Evolutionary conservation across 2,329 filamentous ascomycete species (phyloP).

Genomic region (Calcarisporium arbuscula): DNA sequence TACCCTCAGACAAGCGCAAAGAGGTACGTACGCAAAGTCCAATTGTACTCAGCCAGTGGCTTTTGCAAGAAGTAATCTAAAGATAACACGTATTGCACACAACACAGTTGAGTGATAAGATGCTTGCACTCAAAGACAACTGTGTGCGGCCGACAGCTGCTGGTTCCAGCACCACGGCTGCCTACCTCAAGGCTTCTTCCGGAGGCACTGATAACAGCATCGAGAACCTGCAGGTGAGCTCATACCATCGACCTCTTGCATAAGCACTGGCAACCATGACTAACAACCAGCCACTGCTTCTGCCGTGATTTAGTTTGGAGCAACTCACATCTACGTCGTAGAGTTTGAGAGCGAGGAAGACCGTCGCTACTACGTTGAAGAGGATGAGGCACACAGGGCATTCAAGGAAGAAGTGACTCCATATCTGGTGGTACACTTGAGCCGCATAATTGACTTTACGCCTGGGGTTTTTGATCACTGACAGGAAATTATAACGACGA

Average conservation of each 20-base stretch:
- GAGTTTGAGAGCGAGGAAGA: slow-evolving; percentile 60
- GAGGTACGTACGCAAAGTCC: no score
- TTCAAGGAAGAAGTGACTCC: no score
- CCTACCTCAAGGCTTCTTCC: slow-evolving; percentile 53
- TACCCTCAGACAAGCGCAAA: background rate
- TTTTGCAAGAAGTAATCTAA: background rate
- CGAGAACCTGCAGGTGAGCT: slow-evolving; percentile 51
- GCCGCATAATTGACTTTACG: no score
- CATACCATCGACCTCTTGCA: no score
- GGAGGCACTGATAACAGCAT: slow-evolving; percentile 57
- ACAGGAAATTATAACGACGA: no score
- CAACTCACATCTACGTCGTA: slow-evolving; percentile 62
- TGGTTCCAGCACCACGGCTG: no score
- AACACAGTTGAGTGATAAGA: slow-evolving; percentile 10
- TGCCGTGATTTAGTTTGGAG: slow-evolving; percentile 39
- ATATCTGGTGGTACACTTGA: no score
- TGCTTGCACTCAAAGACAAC: slow-evolving; percentile 45
- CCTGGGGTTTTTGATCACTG: no score
- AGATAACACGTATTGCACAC: background rate
- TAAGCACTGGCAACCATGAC: no score
- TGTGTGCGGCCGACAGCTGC: slow-evolving; percentile 57
- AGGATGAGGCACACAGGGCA: slow-evolving; percentile 56
- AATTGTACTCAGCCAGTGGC: no score
- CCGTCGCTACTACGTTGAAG: slow-evolving; percentile 58
- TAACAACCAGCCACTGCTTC: no score